Percentiles rank a stretch among this genome's conserved stretches.
Conservation (phyloP, 2,329 filamentous ascomycete species). For the Ophiocordyceps camponoti-saundersi region DNA sequence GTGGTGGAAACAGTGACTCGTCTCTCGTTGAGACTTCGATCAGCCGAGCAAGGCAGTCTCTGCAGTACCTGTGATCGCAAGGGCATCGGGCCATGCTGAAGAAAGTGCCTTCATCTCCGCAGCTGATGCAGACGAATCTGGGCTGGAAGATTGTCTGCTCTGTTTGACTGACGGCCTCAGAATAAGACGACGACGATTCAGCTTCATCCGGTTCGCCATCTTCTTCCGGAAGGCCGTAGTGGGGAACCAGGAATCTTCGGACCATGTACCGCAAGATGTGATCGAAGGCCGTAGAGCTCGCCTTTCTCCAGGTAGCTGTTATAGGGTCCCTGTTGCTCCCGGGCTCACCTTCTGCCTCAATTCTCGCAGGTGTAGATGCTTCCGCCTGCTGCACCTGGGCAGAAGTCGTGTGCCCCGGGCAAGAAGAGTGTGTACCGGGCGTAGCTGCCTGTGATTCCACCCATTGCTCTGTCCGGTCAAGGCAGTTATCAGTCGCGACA, state of each 20-base stretch:
- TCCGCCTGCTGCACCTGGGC: neutral
- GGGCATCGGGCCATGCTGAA: constrained; percentile 6
- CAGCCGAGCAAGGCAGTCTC: constrained; percentile 22
- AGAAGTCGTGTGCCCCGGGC: neutral
- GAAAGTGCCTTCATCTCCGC: neutral
- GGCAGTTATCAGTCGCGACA: neutral
- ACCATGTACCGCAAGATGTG: too few species aligned
- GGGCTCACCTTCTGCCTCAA: neutral
- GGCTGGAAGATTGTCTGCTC: neutral
- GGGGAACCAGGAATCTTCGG: neutral
- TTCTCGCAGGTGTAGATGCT: neutral
- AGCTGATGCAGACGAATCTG: neutral
- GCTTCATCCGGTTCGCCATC: neutral
- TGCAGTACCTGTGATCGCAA: constrained; percentile 34
- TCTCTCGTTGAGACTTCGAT: constrained; percentile 24
- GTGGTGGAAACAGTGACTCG: constrained; percentile 34
- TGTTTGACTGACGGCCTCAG: neutral
- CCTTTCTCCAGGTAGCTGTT: neutral
- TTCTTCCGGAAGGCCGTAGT: neutral
- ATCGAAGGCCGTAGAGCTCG: too few species aligned
- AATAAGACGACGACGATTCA: neutral
- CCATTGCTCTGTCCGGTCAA: neutral
- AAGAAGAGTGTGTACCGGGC: neutral
- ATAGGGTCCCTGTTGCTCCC: too few species aligned
- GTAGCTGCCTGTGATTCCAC: neutral